phyloP scores from a whole-genome alignment of 1,139 yeast species.

The Yamadazyma oceani region DNA sequence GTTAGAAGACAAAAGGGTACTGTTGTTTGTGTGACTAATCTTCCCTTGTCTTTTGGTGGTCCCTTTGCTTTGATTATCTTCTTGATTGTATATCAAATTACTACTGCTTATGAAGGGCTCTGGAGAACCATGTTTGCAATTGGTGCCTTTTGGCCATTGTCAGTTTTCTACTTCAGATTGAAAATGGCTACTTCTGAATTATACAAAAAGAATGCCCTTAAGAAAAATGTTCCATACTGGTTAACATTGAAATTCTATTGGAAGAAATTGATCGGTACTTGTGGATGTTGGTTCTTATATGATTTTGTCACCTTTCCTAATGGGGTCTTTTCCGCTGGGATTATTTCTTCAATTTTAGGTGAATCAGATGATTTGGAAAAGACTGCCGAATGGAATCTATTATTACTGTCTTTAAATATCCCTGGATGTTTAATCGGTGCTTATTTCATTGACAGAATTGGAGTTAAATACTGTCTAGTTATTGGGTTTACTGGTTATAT shows the following conservation, averaged over 20 bases:
- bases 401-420: slow-evolving; percentile 42
- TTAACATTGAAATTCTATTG: slow-evolving; percentile 47
- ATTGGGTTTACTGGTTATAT: slow-evolving; percentile 48
- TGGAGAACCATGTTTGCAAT: slow-evolving; percentile 79
- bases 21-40: slow-evolving; percentile 65
- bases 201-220: slow-evolving; percentile 47
- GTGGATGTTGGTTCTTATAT: slow-evolving; percentile 51
- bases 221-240: slow-evolving; percentile 45
- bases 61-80: slow-evolving; percentile 72
- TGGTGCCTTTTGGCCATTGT: slow-evolving; percentile 73
- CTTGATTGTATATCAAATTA: slow-evolving; percentile 63
- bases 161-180: slow-evolving; percentile 69
- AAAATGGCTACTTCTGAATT: slow-evolving; percentile 67
- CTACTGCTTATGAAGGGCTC: slow-evolving; percentile 51
- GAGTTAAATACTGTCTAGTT: slow-evolving; percentile 47
- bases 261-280: slow-evolving; percentile 45
- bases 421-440: slow-evolving; percentile 52
- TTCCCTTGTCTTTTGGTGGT: slow-evolving; percentile 74
- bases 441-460: slow-evolving; percentile 38
- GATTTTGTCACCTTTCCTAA: slow-evolving; percentile 56
- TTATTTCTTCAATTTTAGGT: slow-evolving; percentile 37
- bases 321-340: slow-evolving; percentile 49
- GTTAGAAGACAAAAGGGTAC: slow-evolving; percentile 62
- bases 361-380: slow-evolving; percentile 31
- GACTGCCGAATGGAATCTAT: slow-evolving; percentile 51